Evolutionary conservation across 306 rosid genomes (phyloP), one percentile per base, ranked within the genome.

Genomic region (Prosopis cineraria): DNA sequence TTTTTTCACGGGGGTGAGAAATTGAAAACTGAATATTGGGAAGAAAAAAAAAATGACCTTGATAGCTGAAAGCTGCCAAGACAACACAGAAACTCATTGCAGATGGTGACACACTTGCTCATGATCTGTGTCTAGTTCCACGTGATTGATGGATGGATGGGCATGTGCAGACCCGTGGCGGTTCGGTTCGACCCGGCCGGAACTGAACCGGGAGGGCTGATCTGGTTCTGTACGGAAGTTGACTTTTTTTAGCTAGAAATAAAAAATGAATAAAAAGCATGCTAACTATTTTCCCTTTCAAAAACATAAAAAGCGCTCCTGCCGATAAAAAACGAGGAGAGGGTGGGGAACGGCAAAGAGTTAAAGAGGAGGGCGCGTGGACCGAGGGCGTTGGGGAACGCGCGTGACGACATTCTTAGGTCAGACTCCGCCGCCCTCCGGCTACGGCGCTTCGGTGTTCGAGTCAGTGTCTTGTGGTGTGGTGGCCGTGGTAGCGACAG

Each of bases 381-480:
- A 74, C 40, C 90, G 83, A 91, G 94, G 79, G 62, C 86, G 80
- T 87, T 75, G 87, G 72, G 80, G 84, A 80, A 78, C 83, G 89
- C 85, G 89, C 88, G 86, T 88, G 95, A 92, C 85, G 89, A 84
- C 70, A 80, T 39, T 55, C 80, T 84, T 68, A 80, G 58, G 82
- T 84, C 84, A 84, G 73, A 65, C 66, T 41, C 78, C 87, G 85
- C 87, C 82, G 82, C 84, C 82, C 82, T 77, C 78, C 63, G 73
- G 58, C 85, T 80, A 80, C 74, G 75, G 82, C 81, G 79, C 81
- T 44, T 76, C 12, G 81, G 82, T 62, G 74, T 74, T 50, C 64
- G 87, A 39, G 85, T 69, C 75, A 10, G 50, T 8, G 70, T 41
- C n/a, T 67, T 12, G 77, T 17, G 70, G 44, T 0, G 66, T 14